These are phyloP conservation scores for Botrytis paeoniae DNA, from an alignment of 2,329 filamentous ascomycete genomes.

Conservation along the genomic window DNA sequence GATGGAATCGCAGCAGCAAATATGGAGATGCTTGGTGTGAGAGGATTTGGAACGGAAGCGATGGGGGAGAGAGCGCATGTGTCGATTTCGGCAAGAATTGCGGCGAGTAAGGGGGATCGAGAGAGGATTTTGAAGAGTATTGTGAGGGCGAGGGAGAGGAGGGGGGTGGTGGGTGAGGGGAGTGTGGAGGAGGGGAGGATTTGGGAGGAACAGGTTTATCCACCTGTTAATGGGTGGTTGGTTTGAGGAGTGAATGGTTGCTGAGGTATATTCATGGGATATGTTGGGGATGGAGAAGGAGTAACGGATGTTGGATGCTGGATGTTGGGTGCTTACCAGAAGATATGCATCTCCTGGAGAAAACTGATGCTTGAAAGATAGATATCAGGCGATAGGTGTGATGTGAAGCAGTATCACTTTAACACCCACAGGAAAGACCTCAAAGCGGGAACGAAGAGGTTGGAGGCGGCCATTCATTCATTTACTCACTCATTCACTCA, in stretches of 20 bases:
- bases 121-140: constrained; percentile 10
- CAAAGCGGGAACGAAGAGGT: not conserved
- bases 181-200: not conserved
- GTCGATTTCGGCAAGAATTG: not conserved
- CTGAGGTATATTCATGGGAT: not conserved
- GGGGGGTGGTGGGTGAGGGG: not conserved
- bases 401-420: not conserved
- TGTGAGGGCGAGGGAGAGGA: not conserved
- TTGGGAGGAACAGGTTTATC: constrained; percentile 11
- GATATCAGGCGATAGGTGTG: not conserved
- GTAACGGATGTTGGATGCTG: not conserved
- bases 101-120: constrained; percentile 1
- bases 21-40: not conserved
- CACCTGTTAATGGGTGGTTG: not conserved
- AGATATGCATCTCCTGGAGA: not conserved
- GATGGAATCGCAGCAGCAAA: not conserved
- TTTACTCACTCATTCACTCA: not conserved
- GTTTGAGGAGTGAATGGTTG: not conserved
- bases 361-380: not conserved
- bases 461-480: not conserved
- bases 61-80: not conserved
- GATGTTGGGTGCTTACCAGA: not conserved
- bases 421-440: not conserved
- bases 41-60: not conserved
- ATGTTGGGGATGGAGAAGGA: not conserved